Conservation (phyloP, 2,329 filamentous ascomycete genomes). For the Ophiosphaerella narmari region DNA sequence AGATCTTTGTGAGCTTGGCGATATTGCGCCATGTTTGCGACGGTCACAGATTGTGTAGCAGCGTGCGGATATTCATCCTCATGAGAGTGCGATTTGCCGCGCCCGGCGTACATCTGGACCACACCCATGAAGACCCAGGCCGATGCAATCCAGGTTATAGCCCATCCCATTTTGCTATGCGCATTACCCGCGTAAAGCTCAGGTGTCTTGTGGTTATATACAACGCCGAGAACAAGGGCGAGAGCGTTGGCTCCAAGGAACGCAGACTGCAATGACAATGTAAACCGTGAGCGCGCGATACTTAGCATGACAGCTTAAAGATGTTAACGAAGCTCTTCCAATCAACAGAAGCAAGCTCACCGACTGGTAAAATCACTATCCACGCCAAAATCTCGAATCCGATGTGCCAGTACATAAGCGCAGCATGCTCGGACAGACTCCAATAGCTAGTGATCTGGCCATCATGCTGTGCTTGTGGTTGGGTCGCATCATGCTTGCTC, state of each 20-base stretch:
- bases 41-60: conserved; percentile 34
- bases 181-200: conserved; percentile 85
- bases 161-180: conserved; percentile 90
- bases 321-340: conserved; percentile 26
- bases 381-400: conserved; percentile 71
- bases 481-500: conserved; percentile 27
- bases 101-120: conserved; percentile 63
- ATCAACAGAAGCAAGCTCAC: conserved; percentile 54
- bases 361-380: conserved; percentile 73
- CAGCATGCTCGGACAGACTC: conserved; percentile 57
- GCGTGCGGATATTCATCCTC: conserved; percentile 13
- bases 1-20: conserved; percentile 42
- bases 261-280: conserved; percentile 68
- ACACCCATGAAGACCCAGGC: conserved; percentile 73
- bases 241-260: conserved; percentile 52
- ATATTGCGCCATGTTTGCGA: conserved; percentile 45
- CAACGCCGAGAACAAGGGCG: conserved; percentile 45
- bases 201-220: conserved; percentile 79
- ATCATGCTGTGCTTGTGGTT: conserved; percentile 17
- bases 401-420: conserved; percentile 71
- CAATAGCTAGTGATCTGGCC: conserved; percentile 61
- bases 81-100: conserved; percentile 39
- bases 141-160: conserved; percentile 71
- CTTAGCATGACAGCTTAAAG: conserved; percentile 80
- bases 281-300: conserved; percentile 75